Percentiles rank a stretch among this genome's conserved stretches.
Conservation (phyloP, 2,329 filamentous ascomycete genomes). For the Cylindrodendrum hubeiense region DNA sequence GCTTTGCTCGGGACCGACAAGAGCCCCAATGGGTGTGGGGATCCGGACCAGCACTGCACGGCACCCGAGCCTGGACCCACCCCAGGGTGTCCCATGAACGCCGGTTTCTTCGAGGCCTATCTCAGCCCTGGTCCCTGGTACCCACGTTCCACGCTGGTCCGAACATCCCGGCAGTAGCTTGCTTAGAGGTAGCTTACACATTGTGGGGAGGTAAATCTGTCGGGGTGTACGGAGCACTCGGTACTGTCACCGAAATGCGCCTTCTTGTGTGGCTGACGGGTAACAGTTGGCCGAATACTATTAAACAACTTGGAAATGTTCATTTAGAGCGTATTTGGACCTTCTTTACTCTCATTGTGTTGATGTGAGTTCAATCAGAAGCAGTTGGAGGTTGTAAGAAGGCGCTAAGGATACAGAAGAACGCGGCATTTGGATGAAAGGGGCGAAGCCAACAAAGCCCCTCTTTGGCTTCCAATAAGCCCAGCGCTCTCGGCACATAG, state of each 20-base stretch:
- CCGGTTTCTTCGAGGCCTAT: constrained; percentile 15
- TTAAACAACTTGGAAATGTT: not conserved
- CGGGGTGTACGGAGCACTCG: constrained; percentile 12
- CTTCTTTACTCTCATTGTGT: not conserved
- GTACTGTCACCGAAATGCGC: constrained; percentile 10
- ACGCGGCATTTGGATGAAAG: constrained; percentile 32
- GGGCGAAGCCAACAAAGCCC: constrained; percentile 27
- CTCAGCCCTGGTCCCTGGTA: constrained; percentile 30
- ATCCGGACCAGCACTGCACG: constrained; percentile 24
- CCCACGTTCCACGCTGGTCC: constrained; percentile 43
- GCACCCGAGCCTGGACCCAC: constrained; percentile 24
- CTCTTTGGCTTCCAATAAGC: constrained; percentile 30
- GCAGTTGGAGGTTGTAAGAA: not conserved
- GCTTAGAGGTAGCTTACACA: constrained; percentile 33
- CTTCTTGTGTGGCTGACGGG: not conserved
- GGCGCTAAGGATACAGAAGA: constrained; percentile 9
- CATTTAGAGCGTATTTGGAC: not conserved
- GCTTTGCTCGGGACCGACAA: constrained; percentile 43
- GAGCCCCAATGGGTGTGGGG: constrained; percentile 41
- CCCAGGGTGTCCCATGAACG: constrained; percentile 15
- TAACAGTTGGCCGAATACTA: not conserved
- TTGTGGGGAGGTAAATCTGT: not conserved
- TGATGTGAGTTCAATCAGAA: not conserved
- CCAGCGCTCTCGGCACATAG: constrained; percentile 29
- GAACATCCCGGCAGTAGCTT: constrained; percentile 34